Evolutionary conservation across 768 basidiomycete genomes (phyloP).

Genomic region (Pleurotus platypus): DNA sequence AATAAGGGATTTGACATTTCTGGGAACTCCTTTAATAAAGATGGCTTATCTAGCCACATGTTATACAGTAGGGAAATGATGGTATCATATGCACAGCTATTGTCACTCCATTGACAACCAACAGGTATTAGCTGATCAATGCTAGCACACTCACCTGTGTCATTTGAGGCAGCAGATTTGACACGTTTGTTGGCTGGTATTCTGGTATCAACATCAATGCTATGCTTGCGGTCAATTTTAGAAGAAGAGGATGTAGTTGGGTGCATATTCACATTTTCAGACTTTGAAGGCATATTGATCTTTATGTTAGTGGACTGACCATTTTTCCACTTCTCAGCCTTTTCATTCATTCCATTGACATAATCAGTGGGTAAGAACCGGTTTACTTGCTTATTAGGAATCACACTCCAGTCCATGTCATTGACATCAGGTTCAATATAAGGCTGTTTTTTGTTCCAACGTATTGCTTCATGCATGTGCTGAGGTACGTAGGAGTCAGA

Average conservation of each 20-base stretch:
- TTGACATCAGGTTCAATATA: neutral
- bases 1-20: neutral
- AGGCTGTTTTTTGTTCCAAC: neutral
- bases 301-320: neutral
- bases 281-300: neutral
- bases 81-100: slow-evolving; percentile 30
- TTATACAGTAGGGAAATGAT: slow-evolving; percentile 18
- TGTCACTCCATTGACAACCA: slow-evolving; percentile 17
- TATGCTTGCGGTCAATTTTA: neutral
- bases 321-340: neutral
- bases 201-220: neutral
- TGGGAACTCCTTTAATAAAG: slow-evolving; percentile 1
- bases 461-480: neutral
- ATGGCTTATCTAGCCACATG: slow-evolving; percentile 14
- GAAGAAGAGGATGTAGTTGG: neutral
- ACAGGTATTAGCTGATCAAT: neutral
- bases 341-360: neutral
- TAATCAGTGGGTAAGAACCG: neutral
- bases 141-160: neutral
- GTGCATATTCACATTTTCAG: neutral
- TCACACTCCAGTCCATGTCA: neutral
- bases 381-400: neutral
- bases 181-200: neutral
- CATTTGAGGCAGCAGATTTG: neutral
- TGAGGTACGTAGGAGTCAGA: neutral